Percentiles rank a stretch among this genome's conserved stretches.
Evolutionary conservation across 2,329 filamentous ascomycete species (phyloP).

Genomic region (Colletotrichum chlorophyti): DNA sequence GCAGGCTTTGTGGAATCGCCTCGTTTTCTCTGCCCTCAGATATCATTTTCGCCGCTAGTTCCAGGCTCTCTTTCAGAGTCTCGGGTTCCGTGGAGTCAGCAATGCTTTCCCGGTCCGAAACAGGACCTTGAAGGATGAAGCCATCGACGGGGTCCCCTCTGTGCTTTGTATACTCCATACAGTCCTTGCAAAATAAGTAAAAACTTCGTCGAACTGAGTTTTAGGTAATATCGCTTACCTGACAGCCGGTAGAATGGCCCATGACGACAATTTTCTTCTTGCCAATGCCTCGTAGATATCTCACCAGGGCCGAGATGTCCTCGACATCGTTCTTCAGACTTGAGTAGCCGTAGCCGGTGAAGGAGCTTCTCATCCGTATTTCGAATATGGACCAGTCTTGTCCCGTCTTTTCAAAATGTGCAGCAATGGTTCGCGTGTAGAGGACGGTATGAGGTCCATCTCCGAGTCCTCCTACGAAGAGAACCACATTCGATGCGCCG

Average conservation of each 20-base stretch:
- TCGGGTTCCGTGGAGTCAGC: constrained; percentile 50
- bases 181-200: constrained; percentile 50
- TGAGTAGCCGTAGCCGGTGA: constrained; percentile 57
- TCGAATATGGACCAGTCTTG: constrained; percentile 63
- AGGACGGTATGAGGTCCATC: constrained; percentile 72
- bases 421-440: constrained; percentile 59
- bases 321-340: constrained; percentile 59
- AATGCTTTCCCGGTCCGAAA: constrained; percentile 77
- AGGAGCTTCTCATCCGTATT: constrained; percentile 61
- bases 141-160: constrained; percentile 68
- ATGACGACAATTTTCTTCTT: constrained; percentile 60
- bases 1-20: constrained; percentile 55
- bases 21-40: constrained; percentile 59
- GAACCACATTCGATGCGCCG: constrained; percentile 61
- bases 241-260: constrained; percentile 66
- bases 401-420: constrained; percentile 45
- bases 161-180: constrained; percentile 58
- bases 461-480: constrained; percentile 74
- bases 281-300: constrained; percentile 58
- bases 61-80: constrained; percentile 51
- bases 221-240: constrained; percentile 43
- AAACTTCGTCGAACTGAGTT: too few species aligned
- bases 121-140: constrained; percentile 80
- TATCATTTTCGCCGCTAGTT: constrained; percentile 61
- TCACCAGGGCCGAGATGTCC: constrained; percentile 60